Evolutionary conservation across 306 rosid genomes (phyloP), one percentile per base, ranked within the genome.

Genomic region (Hippophae rhamnoides): DNA sequence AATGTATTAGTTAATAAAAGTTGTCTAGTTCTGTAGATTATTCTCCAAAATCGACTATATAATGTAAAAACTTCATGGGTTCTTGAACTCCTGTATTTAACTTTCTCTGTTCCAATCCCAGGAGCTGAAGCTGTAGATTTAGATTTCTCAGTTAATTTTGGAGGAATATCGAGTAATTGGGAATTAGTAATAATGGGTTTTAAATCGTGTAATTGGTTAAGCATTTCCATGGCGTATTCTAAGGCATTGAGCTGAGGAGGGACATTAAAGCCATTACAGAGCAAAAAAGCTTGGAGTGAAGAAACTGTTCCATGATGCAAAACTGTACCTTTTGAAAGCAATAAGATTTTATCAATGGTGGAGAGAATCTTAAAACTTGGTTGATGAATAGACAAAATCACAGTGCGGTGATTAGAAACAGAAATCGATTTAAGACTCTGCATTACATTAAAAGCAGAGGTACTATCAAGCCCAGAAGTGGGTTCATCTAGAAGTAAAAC

Each of bases 201-300:
- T 57, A 14, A 50, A 27, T 74, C 80, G 23, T 69, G 72, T 50
- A 90, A 78, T 26, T 76, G 82, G 63, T 57, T 70, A 2, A 87
- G 64, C 27, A 87, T 77, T 62, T 92, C 96, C 98, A 87, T 92
- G 10, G 98, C 75, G 18, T 81, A 87, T 66, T 92, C 96, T 54
- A 92, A 73, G 0, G 98, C 81, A 59, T 87, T 92, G 65, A 92
- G 98, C 63, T 92, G 98, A 9, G 84, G 84, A 54, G 98, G 96
- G 7, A 92, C 85, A 10, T 84, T 72, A 71, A 85, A 92, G 18
- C 81, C 96, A 49, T 74, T 79, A 3, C 79, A 66, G 43, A 49
- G 78, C 41, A 92, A 65, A 65, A 76, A 92, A 0, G 65, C 23
- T 55, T 85, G 86, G 3, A 92, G 84, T 0, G 93, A 78, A 43